A percentile compares a stretch with the other conserved stretches of the same genome.
Evolutionary conservation across 768 basidiomycete species (phyloP).

Genomic region (Termitomyces sp.): DNA sequence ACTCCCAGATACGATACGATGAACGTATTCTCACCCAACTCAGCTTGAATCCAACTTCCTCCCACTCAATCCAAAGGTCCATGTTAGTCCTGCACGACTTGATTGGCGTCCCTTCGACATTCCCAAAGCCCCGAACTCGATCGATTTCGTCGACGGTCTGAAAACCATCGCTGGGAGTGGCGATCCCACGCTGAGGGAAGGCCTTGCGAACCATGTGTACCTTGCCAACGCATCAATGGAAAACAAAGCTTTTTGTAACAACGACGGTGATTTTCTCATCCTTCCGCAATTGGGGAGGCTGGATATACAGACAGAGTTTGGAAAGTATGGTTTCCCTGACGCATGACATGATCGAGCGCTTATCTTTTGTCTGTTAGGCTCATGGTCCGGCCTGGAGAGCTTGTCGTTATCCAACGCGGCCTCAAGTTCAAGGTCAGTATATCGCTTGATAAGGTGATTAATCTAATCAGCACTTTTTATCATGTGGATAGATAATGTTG

Average conservation of each 20-base stretch:
- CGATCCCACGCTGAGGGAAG: slow-evolving; percentile 54
- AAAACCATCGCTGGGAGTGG: slow-evolving; percentile 63
- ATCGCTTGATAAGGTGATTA: neutral
- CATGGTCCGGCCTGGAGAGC: slow-evolving; percentile 60
- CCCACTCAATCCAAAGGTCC: slow-evolving; percentile 53
- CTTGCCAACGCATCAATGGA: slow-evolving; percentile 55
- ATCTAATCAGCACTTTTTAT: neutral
- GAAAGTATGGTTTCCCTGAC: slow-evolving; percentile 36
- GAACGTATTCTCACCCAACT: neutral
- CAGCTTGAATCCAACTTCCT: slow-evolving; percentile 62
- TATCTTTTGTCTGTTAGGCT: slow-evolving; percentile 26
- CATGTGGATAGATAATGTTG: slow-evolving; percentile 32
- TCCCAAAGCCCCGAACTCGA: slow-evolving; percentile 30
- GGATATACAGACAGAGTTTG: slow-evolving; percentile 67
- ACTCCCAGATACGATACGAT: neutral
- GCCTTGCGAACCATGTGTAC: slow-evolving; percentile 60
- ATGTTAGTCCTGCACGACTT: slow-evolving; percentile 56
- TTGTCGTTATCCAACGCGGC: slow-evolving; percentile 60
- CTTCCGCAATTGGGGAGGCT: slow-evolving; percentile 59
- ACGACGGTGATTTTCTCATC: slow-evolving; percentile 63
- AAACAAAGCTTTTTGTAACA: slow-evolving; percentile 54
- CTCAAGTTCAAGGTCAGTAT: slow-evolving; percentile 55
- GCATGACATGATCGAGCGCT: neutral
- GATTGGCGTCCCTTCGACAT: slow-evolving; percentile 61
- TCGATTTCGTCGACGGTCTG: slow-evolving; percentile 54